A percentile compares a stretch with the other conserved stretches of the same genome.
phyloP scores from a whole-genome alignment of 352 stramenopile species.

The Plasmopara halstedii region DNA sequence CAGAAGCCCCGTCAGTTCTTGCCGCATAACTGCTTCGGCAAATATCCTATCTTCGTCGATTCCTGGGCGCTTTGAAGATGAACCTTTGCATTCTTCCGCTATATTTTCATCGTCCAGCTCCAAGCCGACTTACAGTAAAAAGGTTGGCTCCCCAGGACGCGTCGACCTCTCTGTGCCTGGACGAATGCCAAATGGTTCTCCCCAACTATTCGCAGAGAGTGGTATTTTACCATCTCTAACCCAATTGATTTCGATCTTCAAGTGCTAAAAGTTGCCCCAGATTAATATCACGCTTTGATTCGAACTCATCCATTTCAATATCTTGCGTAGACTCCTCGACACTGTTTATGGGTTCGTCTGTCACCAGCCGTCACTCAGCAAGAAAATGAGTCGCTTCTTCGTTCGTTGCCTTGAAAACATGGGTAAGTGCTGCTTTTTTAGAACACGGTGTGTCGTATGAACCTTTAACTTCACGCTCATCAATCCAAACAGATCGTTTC shows the following conservation, averaged over 20 bases:
- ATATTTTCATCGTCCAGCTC: neutral
- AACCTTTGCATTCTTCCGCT: neutral
- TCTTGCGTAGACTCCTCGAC: neutral
- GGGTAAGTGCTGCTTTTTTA: neutral
- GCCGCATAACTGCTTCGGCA: neutral
- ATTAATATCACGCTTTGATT: neutral
- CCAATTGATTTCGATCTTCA: neutral
- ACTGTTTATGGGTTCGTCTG: neutral
- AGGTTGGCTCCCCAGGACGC: neutral
- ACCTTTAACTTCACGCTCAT: neutral
- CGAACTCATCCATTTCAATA: conserved; percentile 1
- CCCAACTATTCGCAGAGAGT: neutral
- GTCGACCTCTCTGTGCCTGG: neutral
- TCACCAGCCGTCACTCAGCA: neutral
- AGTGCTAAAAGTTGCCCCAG: neutral
- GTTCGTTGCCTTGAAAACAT: neutral
- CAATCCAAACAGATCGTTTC: neutral
- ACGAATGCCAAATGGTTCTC: neutral
- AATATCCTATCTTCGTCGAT: neutral
- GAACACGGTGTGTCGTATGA: neutral
- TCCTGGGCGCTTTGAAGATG: neutral
- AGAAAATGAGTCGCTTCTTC: neutral
- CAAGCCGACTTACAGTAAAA: neutral
- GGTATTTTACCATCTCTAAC: conserved; percentile 3
- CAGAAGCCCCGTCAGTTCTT: neutral